A percentile compares a stretch with the other conserved stretches of the same genome.
phyloP scores from a whole-genome alignment of 331 rosid genomes.

The Pyrus hybrid region DNA sequence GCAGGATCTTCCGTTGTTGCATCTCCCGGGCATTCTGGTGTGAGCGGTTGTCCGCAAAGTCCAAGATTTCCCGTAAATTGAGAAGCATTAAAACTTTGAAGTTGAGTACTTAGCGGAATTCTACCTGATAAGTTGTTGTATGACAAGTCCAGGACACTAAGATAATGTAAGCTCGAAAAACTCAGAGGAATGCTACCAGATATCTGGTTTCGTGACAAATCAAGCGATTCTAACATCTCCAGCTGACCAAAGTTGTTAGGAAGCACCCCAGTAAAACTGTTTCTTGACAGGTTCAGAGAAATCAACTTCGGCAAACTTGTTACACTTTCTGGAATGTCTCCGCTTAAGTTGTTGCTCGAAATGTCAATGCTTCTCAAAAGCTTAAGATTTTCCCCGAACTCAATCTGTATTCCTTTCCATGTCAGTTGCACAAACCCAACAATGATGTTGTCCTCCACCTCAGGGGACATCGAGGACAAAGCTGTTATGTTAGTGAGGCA shows the following conservation, averaged over 20 bases:
- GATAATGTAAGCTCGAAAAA: not conserved
- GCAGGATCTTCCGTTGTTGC: not conserved
- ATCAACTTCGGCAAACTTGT: not conserved
- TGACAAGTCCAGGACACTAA: not conserved
- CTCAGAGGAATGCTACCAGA: not conserved
- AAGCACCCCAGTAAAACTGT: not conserved
- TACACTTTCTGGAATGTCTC: slow-evolving; percentile 1
- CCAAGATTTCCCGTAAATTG: not conserved
- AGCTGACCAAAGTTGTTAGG: not conserved
- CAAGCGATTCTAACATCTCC: not conserved
- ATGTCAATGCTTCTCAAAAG: slow-evolving; percentile 3
- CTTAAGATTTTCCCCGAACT: not conserved
- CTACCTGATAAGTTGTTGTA: slow-evolving; percentile 4
- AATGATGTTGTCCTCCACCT: not conserved
- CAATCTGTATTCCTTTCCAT: slow-evolving; percentile 20
- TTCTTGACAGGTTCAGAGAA: slow-evolving; percentile 7
- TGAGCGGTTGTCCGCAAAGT: slow-evolving; percentile 1
- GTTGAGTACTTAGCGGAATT: slow-evolving; percentile 3
- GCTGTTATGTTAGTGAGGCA: slow-evolving; percentile 12
- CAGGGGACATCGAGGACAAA: slow-evolving; percentile 10
- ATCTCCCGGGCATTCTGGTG: not conserved
- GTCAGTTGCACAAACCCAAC: slow-evolving; percentile 1
- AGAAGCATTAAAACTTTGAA: slow-evolving; percentile 1
- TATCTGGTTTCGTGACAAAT: slow-evolving; percentile 12
- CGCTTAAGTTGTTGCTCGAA: slow-evolving; percentile 3